Base-by-base conservation (phyloP, 2,329 filamentous ascomycete genomes). In the Penicillium brevicompactum region DNA sequence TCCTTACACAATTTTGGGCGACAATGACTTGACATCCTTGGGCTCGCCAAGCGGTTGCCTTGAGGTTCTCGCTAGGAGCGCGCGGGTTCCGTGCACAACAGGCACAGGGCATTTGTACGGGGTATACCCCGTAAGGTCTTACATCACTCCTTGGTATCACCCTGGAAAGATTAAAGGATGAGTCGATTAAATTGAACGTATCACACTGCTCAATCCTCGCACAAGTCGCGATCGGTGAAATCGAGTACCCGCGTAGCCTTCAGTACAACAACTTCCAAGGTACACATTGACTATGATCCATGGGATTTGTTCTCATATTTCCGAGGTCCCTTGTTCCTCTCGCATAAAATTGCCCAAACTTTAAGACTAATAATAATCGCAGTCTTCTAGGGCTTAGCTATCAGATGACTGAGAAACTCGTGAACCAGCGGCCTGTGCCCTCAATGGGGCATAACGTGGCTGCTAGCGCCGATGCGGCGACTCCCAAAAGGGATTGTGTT, bases 371-470 rank as follows among this genome's bases (percentile, higher is more conserved):
- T 21, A 40, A 52, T 47, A 51, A 30, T 13, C 2, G n/a, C 22
- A 10, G 41, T 40, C n/a, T 49, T 22, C 24, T 41, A 40, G 22
- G 2, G 14, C 14, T 44, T 16, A 27, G 11, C 42, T 27, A 27
- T 53, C 46, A 49, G 46, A 53, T 53, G 51, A 53, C 51, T 43
- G 50, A 27, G 8, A 4, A 27, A 27, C 24, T 27, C 24, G 24
- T 41, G 51, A 53, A 52, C 50, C 40, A 24, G 43, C 34, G 48
- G 49, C 49, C 51, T 53, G 45, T 53, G 46, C 45, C 51, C 41
- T 22, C 16, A 37, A 18, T 41, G 38, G 38, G 38, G 38, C 38
- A 21, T 41, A 41, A 41, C 38, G 38, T 41, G 38, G 38, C 38
- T 41, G n/a, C 21, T 49, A 49, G 38, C 16, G 30, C 16, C 34